Percentiles rank a stretch among this genome's conserved stretches.
Evolutionary conservation across 495 filamentous ascomycete species (phyloP).

Genomic region (Aspergillus incahuasiensis): DNA sequence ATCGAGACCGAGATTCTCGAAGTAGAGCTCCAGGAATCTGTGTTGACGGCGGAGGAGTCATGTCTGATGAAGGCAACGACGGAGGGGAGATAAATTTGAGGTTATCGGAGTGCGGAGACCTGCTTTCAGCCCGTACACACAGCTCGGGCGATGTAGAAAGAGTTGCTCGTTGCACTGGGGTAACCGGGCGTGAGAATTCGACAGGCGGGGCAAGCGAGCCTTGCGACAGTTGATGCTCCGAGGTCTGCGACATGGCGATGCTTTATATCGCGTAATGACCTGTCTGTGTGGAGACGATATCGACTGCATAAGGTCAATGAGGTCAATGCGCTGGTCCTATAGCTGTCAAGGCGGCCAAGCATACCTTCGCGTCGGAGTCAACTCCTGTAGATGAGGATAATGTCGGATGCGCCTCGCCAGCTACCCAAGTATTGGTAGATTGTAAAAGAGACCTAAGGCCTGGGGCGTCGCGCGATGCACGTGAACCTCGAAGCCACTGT

Average conservation of each 20-base stretch:
- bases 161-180: conserved; percentile 31
- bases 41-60: conserved; percentile 74
- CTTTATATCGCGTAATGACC: not conserved
- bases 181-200: conserved; percentile 37
- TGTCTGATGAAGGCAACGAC: conserved; percentile 41
- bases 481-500: not conserved
- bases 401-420: not conserved
- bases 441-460: not conserved
- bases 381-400: not conserved
- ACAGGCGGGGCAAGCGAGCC: conserved; percentile 37
- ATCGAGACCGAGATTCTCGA: conserved; percentile 35
- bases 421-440: not conserved
- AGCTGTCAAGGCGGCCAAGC: conserved; percentile 20
- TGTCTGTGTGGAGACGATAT: conserved; percentile 22
- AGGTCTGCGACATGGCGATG: conserved; percentile 35
- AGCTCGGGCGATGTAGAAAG: conserved; percentile 42
- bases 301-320: conserved; percentile 19
- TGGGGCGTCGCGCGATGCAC: not conserved
- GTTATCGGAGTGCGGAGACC: conserved; percentile 30
- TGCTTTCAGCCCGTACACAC: conserved; percentile 25
- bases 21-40: conserved; percentile 50
- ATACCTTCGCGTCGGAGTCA: conserved; percentile 23
- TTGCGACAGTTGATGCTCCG: conserved; percentile 26
- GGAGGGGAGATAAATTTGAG: conserved; percentile 35
- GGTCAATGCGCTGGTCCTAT: conserved; percentile 13